phyloP scores from a whole-genome alignment of 1,284 basidiomycete genomes.

The Cryptococcus deneoformans region DNA sequence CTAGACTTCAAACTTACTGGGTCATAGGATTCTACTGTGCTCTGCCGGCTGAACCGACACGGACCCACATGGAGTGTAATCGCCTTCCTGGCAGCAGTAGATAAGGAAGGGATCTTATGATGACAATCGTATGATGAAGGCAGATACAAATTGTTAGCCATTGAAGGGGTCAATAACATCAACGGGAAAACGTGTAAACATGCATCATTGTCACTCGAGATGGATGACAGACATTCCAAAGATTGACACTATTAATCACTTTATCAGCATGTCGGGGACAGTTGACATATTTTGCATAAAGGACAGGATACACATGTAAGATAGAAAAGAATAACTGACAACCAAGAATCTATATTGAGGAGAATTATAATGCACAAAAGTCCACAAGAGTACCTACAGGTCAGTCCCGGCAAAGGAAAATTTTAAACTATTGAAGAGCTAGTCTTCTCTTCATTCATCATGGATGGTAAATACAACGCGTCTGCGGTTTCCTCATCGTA shows the following conservation, averaged over 20 bases:
- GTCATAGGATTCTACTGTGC: slow-evolving; percentile 68
- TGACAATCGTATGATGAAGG: no score
- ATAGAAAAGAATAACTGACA: background rate
- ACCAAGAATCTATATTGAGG: background rate
- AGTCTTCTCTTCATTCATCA: slow-evolving; percentile 12
- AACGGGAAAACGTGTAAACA: background rate
- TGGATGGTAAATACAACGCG: slow-evolving; percentile 11
- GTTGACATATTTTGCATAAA: background rate
- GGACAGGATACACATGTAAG: background rate
- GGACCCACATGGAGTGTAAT: slow-evolving; percentile 71
- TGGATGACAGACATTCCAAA: background rate
- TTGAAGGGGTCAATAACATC: no score
- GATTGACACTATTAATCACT: no score
- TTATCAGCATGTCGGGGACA: no score
- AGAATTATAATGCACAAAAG: slow-evolving; percentile 5
- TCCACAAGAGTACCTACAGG: background rate
- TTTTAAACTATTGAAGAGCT: no score
- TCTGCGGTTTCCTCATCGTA: slow-evolving; percentile 7
- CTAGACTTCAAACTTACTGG: background rate
- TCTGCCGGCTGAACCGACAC: slow-evolving; percentile 65
- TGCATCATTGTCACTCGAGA: background rate
- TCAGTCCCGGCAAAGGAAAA: no score
- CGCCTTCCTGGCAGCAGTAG: slow-evolving; percentile 53
- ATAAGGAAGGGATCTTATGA: background rate
- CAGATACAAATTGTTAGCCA: no score